A percentile compares a stretch with the other conserved stretches of the same genome.
Conservation (phyloP, 352 stramenopile species). For the Peronospora belbahrii region DNA sequence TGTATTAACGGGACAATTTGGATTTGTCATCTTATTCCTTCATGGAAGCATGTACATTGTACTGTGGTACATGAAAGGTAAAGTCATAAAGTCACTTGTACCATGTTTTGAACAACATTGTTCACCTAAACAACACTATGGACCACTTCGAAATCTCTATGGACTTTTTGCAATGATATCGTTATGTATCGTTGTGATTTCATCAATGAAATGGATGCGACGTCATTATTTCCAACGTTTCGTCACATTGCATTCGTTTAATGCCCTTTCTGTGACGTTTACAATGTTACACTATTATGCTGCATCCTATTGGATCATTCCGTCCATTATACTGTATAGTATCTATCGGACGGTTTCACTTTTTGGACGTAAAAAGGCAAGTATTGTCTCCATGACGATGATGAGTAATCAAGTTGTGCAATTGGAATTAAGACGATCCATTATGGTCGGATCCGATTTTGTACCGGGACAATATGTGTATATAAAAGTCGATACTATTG, state of each 20-base stretch:
- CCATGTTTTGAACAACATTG: constrained; percentile 39
- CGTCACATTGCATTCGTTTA: constrained; percentile 44
- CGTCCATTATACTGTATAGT: constrained; percentile 44
- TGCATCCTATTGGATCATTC: constrained; percentile 47
- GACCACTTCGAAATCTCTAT: constrained; percentile 53
- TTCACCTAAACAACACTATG: constrained; percentile 40
- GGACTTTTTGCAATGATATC: constrained; percentile 42
- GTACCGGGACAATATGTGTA: constrained; percentile 64
- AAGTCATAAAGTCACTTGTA: constrained; percentile 44
- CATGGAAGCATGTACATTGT: constrained; percentile 51
- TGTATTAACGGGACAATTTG: constrained; percentile 51
- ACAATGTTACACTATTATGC: constrained; percentile 67
- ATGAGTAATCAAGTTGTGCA: constrained; percentile 45
- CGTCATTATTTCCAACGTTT: constrained; percentile 50
- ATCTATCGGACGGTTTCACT: constrained; percentile 51
- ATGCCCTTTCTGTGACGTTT: constrained; percentile 35
- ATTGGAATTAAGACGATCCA: constrained; percentile 43
- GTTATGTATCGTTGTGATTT: constrained; percentile 32
- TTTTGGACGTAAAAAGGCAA: constrained; percentile 33
- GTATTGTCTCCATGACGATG: constrained; percentile 30
- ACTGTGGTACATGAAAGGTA: constrained; percentile 43
- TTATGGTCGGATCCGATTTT: constrained; percentile 23
- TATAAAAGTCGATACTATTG: constrained; percentile 48
- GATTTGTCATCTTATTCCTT: constrained; percentile 30
- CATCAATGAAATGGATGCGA: constrained; percentile 45